Evolutionary conservation across 176 grass and related monocot species (phyloP), one percentile per base, ranked within the genome.

Genomic region (Oryza longistaminata): DNA sequence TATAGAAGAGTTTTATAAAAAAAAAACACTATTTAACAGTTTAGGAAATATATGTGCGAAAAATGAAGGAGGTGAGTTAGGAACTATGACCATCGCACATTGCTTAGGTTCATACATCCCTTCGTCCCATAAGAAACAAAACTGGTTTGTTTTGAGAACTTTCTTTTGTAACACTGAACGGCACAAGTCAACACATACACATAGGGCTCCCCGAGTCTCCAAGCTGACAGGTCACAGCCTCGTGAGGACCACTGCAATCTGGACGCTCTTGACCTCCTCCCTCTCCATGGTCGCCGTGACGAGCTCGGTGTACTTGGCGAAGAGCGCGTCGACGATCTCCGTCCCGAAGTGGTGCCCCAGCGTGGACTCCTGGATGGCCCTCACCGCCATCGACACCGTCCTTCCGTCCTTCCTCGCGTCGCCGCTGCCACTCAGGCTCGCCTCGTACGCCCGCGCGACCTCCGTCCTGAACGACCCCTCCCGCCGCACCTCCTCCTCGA

Each of bases 311-410:
- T 94, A 99, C 82, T 49, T 87, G 40, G 89, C 68, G 75, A 99
- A 96, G 2, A 96, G 85, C 49, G 74, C 60, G 70, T 96, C 96
- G 9, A 99, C 81, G 75, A 93, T 86, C 42, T 86, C 81, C 7
- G 66, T 37, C 3, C 93, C 96, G 82, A 99, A 99, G 76, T 96
- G 93, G 88, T 99, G 91, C 66, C 84, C 71, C 19, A 99, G 91
- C 91, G 96, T 99, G 9, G 96, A 91, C 84, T 96, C 93, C 78
- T 99, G 96, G 70, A 96, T 92, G n/a, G 93, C 91, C 72, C 93
- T 90, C 69, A 96, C 86, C 9, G 91, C 88, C 96, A 89, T 92
- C 9, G 96, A 89, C 71, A 90, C 83, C 70, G 92, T 88, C 37
- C 62, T 81, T 22, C 89, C 91, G 66, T 99, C 93, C 87, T 86